Evolutionary conservation across 2,329 filamentous ascomycete species (phyloP).

Genomic region (Hypoxylon sp.): DNA sequence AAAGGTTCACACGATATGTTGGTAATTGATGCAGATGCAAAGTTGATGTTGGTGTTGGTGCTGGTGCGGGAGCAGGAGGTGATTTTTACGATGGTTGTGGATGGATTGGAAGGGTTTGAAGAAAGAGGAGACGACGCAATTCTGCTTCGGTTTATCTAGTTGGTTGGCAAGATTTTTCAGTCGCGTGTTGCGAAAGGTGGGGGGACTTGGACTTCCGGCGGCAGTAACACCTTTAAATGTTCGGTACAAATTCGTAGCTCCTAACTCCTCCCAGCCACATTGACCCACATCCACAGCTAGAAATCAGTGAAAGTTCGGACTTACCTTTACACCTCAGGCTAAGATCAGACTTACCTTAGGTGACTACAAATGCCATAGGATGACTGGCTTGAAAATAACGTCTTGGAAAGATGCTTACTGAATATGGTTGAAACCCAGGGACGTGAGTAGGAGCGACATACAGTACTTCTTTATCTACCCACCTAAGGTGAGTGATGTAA

Average conservation of each 20-base stretch:
- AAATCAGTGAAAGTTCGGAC: too few relatives aligned
- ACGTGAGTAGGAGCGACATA: too few relatives aligned
- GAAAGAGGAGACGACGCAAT: conserved; percentile 24
- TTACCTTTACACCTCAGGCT: too few relatives aligned
- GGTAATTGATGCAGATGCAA: conserved; percentile 11
- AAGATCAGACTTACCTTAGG: not conserved
- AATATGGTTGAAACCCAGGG: too few relatives aligned
- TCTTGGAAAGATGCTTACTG: too few relatives aligned
- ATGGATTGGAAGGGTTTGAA: conserved; percentile 9
- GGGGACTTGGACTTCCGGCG: too few relatives aligned
- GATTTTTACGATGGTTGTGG: conserved; percentile 16
- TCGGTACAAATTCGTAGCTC: too few relatives aligned
- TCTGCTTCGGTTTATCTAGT: conserved; percentile 24
- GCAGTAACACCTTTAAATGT: too few relatives aligned
- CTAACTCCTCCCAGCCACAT: conserved; percentile 25
- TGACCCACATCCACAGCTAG: conserved; percentile 4
- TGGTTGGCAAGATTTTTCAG: conserved; percentile 32
- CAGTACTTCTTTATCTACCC: too few relatives aligned
- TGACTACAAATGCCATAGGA: not conserved
- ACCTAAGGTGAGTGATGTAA: too few relatives aligned
- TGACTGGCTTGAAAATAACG: too few relatives aligned
- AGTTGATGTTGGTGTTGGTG: conserved; percentile 10
- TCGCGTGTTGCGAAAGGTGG: conserved; percentile 34
- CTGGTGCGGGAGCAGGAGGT: conserved; percentile 8
- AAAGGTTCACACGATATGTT: too few relatives aligned